A percentile compares a stretch with the other conserved stretches of the same genome.
Conservation (phyloP, 192 early-diverging fungal species). For the Phlyctochytrium arcticum region DNA sequence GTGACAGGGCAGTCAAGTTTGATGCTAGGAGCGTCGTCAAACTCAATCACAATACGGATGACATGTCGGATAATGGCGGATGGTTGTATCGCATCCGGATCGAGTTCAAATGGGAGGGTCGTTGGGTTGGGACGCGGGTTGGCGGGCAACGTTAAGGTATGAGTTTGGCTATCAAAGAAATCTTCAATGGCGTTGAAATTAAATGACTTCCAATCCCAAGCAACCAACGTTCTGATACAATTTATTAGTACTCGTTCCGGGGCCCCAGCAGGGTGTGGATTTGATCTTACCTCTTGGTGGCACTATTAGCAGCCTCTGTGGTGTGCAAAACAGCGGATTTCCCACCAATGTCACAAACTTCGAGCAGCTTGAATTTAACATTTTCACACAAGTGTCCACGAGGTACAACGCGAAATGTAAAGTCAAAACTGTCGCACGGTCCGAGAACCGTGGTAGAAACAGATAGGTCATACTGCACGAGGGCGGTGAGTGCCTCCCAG, state of each 20-base stretch:
- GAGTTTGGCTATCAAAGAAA: constrained; percentile 9
- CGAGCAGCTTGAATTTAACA: constrained; percentile 8
- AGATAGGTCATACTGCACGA: constrained; percentile 15
- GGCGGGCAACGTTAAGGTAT: neutral
- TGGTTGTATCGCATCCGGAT: neutral
- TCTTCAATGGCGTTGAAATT: neutral
- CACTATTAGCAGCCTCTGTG: too few species aligned
- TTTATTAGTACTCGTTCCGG: too few species aligned
- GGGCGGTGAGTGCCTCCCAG: constrained; percentile 2
- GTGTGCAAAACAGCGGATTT: neutral
- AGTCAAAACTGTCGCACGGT: constrained; percentile 8
- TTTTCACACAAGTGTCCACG: constrained; percentile 7
- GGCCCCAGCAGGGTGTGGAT: too few species aligned
- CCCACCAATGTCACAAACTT: constrained; percentile 4
- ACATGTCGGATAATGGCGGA: constrained; percentile 4
- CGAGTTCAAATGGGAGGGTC: neutral
- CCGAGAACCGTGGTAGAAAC: constrained; percentile 9
- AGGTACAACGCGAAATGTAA: constrained; percentile 11
- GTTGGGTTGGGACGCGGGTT: neutral
- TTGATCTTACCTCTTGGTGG: neutral
- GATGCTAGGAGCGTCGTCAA: constrained; percentile 9
- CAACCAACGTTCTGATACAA: neutral
- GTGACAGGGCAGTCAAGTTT: constrained; percentile 4
- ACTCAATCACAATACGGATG: neutral
- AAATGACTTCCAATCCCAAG: constrained; percentile 17